Percentiles rank a stretch among this genome's conserved stretches.
phyloP scores from a whole-genome alignment of 1,139 yeast species.

The Debaryomyces sp. region DNA sequence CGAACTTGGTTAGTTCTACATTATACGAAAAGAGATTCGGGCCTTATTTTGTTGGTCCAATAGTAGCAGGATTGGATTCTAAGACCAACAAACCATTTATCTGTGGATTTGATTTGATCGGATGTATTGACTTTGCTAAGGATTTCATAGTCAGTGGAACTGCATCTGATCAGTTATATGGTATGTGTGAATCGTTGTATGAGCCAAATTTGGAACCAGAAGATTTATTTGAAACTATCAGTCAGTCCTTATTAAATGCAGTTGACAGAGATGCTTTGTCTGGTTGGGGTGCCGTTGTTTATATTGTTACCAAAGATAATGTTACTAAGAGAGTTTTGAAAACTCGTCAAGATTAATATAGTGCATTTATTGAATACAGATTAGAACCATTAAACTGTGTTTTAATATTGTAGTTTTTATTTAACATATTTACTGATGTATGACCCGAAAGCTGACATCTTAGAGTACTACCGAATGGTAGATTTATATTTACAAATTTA shows the following conservation, averaged over 20 bases:
- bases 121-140: slow-evolving; percentile 92
- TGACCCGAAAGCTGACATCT: background rate
- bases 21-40: slow-evolving; percentile 93
- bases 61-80: slow-evolving; percentile 91
- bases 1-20: slow-evolving; percentile 88
- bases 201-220: slow-evolving; percentile 95
- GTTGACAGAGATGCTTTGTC: slow-evolving; percentile 97
- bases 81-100: slow-evolving; percentile 83
- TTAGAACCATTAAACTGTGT: slow-evolving; percentile 6
- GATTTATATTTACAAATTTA: slow-evolving; percentile 1
- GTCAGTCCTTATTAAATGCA: slow-evolving; percentile 92
- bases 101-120: slow-evolving; percentile 95
- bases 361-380: slow-evolving; percentile 6
- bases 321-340: slow-evolving; percentile 84
- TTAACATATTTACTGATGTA: background rate
- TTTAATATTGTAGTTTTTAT: background rate
- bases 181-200: slow-evolving; percentile 98
- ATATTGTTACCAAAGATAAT: slow-evolving; percentile 88
- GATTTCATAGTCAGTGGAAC: slow-evolving; percentile 98
- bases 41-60: slow-evolving; percentile 95
- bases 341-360: slow-evolving; percentile 81
- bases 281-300: slow-evolving; percentile 99
- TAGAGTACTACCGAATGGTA: background rate
- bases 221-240: slow-evolving; percentile 92
- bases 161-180: slow-evolving; percentile 92